A percentile compares a stretch with the other conserved stretches of the same genome.
phyloP scores from a whole-genome alignment of 148 eudicot genomes.

The Hydrangea macrophylla region DNA sequence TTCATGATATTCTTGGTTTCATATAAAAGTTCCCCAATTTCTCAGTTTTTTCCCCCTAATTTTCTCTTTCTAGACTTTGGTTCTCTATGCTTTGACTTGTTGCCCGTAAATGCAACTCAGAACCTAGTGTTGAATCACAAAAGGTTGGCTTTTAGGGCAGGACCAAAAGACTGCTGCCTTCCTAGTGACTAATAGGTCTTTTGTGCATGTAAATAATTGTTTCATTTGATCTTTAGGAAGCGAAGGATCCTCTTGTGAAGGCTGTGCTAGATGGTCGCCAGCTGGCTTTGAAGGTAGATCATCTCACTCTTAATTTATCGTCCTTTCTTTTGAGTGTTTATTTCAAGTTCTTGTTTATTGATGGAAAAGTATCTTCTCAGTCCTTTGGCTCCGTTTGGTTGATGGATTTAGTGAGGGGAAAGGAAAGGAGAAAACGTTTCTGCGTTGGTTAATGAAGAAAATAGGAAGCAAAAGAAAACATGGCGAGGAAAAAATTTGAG shows the following conservation, averaged over 20 bases:
- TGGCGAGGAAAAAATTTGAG: no score
- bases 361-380: neutral
- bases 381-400: neutral
- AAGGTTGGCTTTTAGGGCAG: neutral
- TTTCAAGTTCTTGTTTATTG: neutral
- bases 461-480: no score
- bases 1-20: neutral
- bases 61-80: neutral
- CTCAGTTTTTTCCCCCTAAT: neutral
- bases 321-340: neutral
- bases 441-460: no score
- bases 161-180: neutral
- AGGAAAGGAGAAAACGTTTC: no score
- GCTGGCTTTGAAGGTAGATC: slow-evolving; percentile 84
- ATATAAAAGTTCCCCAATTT: neutral
- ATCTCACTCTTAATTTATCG: neutral
- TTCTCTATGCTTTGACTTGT: neutral
- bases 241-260: slow-evolving; percentile 94
- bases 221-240: slow-evolving; percentile 56
- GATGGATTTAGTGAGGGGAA: no score
- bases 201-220: slow-evolving; percentile 11
- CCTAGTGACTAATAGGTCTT: neutral
- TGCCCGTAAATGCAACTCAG: neutral
- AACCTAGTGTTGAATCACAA: neutral
- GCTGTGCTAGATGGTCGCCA: slow-evolving; percentile 99